Evolutionary conservation across 768 basidiomycete species (phyloP), one percentile per base, ranked within the genome.

Genomic region (Glaciozyma martinii): DNA sequence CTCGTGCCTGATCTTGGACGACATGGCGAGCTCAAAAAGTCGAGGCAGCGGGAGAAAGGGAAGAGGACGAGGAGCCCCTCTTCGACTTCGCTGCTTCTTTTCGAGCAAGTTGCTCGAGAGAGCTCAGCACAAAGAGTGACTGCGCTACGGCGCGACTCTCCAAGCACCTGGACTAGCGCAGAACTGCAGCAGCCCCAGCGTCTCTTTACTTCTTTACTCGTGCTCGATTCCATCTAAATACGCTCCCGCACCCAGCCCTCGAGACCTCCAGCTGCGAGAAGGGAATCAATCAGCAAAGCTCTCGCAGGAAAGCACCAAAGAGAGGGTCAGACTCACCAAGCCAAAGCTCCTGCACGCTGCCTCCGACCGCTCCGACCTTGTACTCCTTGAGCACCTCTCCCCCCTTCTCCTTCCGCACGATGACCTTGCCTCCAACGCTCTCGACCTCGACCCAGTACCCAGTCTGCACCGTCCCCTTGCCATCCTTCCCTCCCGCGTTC

Each of bases 311-410:
- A n/a, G 42, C 10, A n/a, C n/a, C n/a, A 27, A 40, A 21, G 42
- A 25, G 57, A 54, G 23, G 33, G 29, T 0, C 30, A 29, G 8
- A 62, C 68, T 57, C 58, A 70, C 68, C 93, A 19, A 93, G 81
- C 95, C 95, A 98, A 50, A 99, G 79, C 77, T 99, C 94, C 79
- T 99, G 95, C 56, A 99, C 94, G 75, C 92, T 95, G 53, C 84
- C 80, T 15, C 95, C 95, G 9, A 99, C 86, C 15, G 86, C 83
- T 44, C 87, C 83, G 21, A 91, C 82, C 23, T 73, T 68, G 74
- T 94, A 81, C 49, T 67, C 88, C 67, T 78, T 80, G 74, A 81
- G 83, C 71, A 81, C 78, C 16, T 80, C 81, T n/a, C 75, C 75
- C 10, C 72, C 76, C 59, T 69, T 75, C 23, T 77, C 77, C 69